These are phyloP conservation scores for Triangularia verruculosa DNA, from an alignment of 2,329 filamentous ascomycete genomes.

Conservation along the genomic window DNA sequence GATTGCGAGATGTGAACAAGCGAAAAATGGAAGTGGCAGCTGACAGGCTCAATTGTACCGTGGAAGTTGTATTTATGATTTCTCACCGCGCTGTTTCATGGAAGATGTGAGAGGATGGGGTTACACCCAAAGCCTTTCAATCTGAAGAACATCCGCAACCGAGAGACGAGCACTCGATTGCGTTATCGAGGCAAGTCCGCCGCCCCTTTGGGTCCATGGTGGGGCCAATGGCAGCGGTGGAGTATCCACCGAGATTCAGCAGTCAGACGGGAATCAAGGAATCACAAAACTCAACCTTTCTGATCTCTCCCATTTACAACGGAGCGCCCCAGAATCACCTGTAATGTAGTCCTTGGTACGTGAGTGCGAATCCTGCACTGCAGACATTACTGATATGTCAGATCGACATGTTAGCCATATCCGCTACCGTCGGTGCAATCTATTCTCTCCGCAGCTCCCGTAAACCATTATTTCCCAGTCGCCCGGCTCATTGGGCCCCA, in stretches of 20 bases:
- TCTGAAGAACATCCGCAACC: slow-evolving; percentile 5
- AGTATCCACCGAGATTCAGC: not conserved
- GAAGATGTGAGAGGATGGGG: not conserved
- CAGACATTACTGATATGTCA: too few relatives aligned
- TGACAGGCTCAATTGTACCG: not conserved
- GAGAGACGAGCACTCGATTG: slow-evolving; percentile 17
- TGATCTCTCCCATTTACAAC: not conserved
- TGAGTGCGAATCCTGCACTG: not conserved
- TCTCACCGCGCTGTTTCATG: not conserved
- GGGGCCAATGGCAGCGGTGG: not conserved
- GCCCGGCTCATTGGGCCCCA: slow-evolving; percentile 81
- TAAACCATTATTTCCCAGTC: slow-evolving; percentile 60
- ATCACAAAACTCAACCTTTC: not conserved
- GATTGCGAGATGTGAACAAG: not conserved
- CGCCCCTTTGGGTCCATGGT: not conserved
- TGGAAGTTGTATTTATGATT: not conserved
- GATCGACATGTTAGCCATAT: not conserved
- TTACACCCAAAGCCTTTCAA: not conserved
- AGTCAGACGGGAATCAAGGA: not conserved
- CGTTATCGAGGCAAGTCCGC: slow-evolving; percentile 19
- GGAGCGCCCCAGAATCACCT: not conserved
- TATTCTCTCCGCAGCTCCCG: not conserved
- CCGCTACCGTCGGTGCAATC: not conserved
- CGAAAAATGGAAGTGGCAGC: not conserved
- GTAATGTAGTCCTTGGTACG: not conserved